Percentiles rank a stretch among this genome's conserved stretches.
Conservation (phyloP, 495 filamentous ascomycete species). For the Cercophora newfieldiana region DNA sequence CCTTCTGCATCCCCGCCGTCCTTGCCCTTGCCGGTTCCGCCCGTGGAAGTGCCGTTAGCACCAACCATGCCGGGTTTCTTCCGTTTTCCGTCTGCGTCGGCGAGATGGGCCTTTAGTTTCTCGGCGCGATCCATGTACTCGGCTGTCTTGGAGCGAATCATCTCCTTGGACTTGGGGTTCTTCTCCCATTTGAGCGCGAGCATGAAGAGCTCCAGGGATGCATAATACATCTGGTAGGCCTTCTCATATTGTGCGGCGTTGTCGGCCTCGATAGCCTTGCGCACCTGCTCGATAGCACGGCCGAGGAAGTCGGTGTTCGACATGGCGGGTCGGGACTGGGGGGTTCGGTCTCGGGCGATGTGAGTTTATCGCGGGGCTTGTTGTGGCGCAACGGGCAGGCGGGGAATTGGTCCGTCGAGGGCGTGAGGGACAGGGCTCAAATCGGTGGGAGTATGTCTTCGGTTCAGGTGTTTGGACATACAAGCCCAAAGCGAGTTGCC, state of each 20-base stretch:
- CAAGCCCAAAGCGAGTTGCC: background rate
- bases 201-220: slow-evolving; percentile 93
- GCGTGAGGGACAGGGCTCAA: background rate
- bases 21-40: slow-evolving; percentile 60
- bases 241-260: slow-evolving; percentile 94
- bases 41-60: slow-evolving; percentile 77
- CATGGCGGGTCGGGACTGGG: slow-evolving; percentile 57
- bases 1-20: slow-evolving; percentile 49
- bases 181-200: slow-evolving; percentile 98
- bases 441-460: background rate
- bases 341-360: background rate
- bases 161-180: slow-evolving; percentile 91
- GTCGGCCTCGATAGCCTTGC: slow-evolving; percentile 95
- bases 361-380: slow-evolving; percentile 1
- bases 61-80: slow-evolving; percentile 77
- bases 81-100: slow-evolving; percentile 70
- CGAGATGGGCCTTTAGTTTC: slow-evolving; percentile 89
- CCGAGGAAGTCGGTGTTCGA: slow-evolving; percentile 96
- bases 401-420: background rate
- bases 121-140: slow-evolving; percentile 99
- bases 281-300: slow-evolving; percentile 91
- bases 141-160: slow-evolving; percentile 86
- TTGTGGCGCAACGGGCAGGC: background rate
- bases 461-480: background rate
- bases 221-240: slow-evolving; percentile 93